phyloP scores from a whole-genome alignment of 805 yeast species.

The Candida glaebosa region DNA sequence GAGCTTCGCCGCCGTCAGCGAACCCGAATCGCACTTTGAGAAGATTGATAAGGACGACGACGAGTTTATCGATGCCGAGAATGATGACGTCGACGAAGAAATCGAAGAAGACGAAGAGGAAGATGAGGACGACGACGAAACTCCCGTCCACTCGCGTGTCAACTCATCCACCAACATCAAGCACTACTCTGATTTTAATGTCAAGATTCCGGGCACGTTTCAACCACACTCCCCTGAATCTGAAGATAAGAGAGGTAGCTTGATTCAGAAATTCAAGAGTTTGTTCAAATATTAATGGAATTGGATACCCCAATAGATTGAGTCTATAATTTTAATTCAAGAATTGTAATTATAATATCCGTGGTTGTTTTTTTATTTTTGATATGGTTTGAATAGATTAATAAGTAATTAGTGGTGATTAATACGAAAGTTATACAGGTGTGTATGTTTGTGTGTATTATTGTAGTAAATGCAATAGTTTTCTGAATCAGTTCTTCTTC shows the following conservation, averaged over 20 bases:
- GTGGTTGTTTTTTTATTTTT: slow-evolving; percentile 2
- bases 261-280: slow-evolving; percentile 29
- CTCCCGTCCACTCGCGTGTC: slow-evolving; percentile 3
- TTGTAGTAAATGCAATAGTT: background rate
- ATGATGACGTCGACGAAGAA: background rate
- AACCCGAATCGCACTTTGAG: slow-evolving; percentile 4
- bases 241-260: slow-evolving; percentile 18
- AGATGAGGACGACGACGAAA: slow-evolving; percentile 1
- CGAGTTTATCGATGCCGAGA: background rate
- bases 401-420: background rate
- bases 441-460: background rate
- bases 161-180: slow-evolving; percentile 3
- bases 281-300: slow-evolving; percentile 24
- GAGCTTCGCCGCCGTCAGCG: slow-evolving; percentile 3
- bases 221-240: slow-evolving; percentile 5
- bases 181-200: background rate
- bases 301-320: background rate
- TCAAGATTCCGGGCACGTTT: slow-evolving; percentile 8
- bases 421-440: background rate
- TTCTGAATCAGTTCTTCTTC: slow-evolving; percentile 16
- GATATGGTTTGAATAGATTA: slow-evolving; percentile 1
- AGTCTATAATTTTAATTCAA: background rate
- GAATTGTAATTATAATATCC: background rate
- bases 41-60: slow-evolving; percentile 1
- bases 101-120: background rate